phyloP scores from a whole-genome alignment of 2,329 filamentous ascomycete genomes.

The Ophiostoma perfectum region DNA sequence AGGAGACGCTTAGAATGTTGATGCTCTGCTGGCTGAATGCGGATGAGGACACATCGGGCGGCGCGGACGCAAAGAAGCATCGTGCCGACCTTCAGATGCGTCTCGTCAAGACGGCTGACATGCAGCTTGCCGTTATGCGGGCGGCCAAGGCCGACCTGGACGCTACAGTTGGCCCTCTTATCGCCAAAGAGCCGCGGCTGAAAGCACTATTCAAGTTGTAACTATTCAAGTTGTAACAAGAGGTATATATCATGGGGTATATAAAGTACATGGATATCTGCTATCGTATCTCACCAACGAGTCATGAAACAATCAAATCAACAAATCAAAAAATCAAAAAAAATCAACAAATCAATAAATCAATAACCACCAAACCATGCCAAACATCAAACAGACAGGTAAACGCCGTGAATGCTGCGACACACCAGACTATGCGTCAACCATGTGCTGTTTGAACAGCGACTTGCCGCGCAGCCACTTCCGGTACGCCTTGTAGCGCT shows the following conservation, averaged over 20 bases:
- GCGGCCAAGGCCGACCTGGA: constrained; percentile 29
- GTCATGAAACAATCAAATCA: background rate
- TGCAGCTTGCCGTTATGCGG: constrained; percentile 35
- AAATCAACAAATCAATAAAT: background rate
- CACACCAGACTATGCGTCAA: constrained; percentile 35
- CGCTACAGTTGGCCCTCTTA: constrained; percentile 33
- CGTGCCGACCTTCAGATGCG: constrained; percentile 32
- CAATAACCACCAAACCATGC: background rate
- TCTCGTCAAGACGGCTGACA: constrained; percentile 34
- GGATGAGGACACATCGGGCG: constrained; percentile 32
- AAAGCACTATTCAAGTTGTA: constrained; percentile 31
- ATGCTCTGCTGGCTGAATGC: constrained; percentile 59
- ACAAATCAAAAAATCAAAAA: background rate
- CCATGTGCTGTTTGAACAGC: constrained; percentile 83
- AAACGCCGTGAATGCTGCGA: no score
- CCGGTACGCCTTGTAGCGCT: constrained; percentile 91
- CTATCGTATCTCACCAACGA: background rate
- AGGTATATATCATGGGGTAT: no score
- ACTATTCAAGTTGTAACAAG: constrained; percentile 30
- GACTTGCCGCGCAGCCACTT: constrained; percentile 95
- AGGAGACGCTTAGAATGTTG: constrained; percentile 58
- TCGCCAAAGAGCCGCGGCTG: constrained; percentile 37
- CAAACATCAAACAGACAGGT: background rate
- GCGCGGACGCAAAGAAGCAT: constrained; percentile 25
- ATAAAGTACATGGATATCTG: no score